Percentiles rank a stretch among this genome's conserved stretches.
phyloP scores from a whole-genome alignment of 352 stramenopile genomes.

The Pythium sukuiense region DNA sequence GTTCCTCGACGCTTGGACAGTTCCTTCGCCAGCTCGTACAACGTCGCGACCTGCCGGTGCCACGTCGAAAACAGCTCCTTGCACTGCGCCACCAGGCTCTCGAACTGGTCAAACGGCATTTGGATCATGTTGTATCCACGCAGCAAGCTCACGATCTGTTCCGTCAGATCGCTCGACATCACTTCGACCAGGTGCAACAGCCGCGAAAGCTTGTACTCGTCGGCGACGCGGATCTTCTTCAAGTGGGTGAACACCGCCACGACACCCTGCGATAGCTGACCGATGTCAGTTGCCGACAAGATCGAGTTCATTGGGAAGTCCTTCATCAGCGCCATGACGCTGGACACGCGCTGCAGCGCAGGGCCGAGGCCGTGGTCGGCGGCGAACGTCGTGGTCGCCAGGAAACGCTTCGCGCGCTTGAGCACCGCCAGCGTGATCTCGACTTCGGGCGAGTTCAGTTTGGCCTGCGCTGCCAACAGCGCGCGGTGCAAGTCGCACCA shows the following conservation, averaged over 20 bases:
- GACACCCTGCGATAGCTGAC: constrained; percentile 78
- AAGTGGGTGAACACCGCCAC: constrained; percentile 85
- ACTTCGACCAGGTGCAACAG: constrained; percentile 82
- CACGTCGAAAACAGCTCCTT: constrained; percentile 87
- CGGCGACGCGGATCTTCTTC: constrained; percentile 89
- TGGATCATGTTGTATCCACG: constrained; percentile 85
- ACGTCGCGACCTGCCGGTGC: constrained; percentile 75
- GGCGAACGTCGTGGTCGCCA: constrained; percentile 90
- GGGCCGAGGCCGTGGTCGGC: constrained; percentile 87
- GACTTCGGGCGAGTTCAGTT: constrained; percentile 87
- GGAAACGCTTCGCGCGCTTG: constrained; percentile 90
- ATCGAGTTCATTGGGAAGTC: constrained; percentile 93
- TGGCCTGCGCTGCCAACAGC: constrained; percentile 82
- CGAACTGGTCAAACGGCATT: constrained; percentile 83
- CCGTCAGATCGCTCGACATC: constrained; percentile 83
- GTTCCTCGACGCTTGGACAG: constrained; percentile 82
- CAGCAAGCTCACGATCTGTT: constrained; percentile 80
- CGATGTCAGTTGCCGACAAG: constrained; percentile 86
- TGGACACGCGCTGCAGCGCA: constrained; percentile 84
- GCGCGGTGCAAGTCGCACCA: constrained; percentile 92
- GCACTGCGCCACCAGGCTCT: constrained; percentile 69
- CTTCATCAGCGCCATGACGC: constrained; percentile 92
- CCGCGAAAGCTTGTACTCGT: constrained; percentile 86
- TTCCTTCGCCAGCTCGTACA: constrained; percentile 89
- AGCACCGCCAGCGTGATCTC: constrained; percentile 90